phyloP scores from a whole-genome alignment of 768 basidiomycete genomes.

The Auricularia auricula-judae region DNA sequence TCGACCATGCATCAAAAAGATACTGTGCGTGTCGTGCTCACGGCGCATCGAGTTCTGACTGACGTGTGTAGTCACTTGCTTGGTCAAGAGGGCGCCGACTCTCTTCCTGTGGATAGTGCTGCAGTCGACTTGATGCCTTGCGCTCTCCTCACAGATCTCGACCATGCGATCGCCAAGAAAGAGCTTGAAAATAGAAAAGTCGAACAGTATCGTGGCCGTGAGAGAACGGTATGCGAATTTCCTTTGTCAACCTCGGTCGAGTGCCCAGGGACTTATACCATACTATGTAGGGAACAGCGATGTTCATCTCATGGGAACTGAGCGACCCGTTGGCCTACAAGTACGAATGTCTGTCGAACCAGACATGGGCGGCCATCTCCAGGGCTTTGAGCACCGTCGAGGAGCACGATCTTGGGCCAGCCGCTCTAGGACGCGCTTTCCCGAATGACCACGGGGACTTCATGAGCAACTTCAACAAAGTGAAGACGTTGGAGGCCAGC shows the following conservation, averaged over 20 bases:
- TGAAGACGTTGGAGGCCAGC: too few species aligned
- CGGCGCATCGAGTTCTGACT: background rate
- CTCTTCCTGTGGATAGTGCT: background rate
- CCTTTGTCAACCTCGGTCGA: background rate
- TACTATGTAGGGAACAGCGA: background rate
- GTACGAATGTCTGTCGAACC: background rate
- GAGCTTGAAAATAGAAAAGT: background rate
- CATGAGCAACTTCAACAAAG: too few species aligned
- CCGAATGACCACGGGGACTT: too few species aligned
- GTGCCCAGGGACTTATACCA: background rate
- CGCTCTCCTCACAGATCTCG: background rate
- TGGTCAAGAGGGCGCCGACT: background rate
- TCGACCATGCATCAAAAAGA: too few species aligned
- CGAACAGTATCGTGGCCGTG: background rate
- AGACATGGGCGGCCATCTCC: background rate
- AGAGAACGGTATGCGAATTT: background rate
- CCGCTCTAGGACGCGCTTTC: too few species aligned
- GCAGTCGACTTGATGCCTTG: background rate
- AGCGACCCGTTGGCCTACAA: background rate
- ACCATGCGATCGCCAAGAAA: background rate
- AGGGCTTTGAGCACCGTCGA: background rate
- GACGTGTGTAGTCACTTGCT: background rate
- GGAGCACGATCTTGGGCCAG: too few species aligned
- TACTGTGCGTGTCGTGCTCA: too few species aligned
- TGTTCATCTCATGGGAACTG: background rate